Evolutionary conservation across 106 monocot genomes (phyloP), one percentile per base, ranked within the genome.

Genomic region (Dioscorea zingiberensis): DNA sequence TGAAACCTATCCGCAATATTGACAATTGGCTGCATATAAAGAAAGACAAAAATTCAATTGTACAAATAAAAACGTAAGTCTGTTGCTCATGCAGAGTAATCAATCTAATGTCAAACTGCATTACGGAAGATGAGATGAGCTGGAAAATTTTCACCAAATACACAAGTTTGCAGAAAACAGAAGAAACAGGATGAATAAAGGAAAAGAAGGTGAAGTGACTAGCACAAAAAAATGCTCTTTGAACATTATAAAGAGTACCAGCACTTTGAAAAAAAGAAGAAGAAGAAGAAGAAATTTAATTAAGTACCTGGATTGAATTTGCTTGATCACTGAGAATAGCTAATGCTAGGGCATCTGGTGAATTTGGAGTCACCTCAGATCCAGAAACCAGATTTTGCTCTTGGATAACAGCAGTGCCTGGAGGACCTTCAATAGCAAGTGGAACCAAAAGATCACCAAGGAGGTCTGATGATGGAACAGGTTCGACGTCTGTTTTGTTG

Each of bases 371-470:
- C 49, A n/a, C n/a, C n/a, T 84, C 86, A 38, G 71, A 23, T 24
- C 71, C 84, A 18, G 79, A 62, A 3, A 71, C 4, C 28, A 47
- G 13, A 63, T 76, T 77, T 59, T 85, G 75, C 47, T 80, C 80
- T 30, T 58, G 64, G 15, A 71, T 21, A 64, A 57, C 58, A 73
- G 65, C 23, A 73, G 66, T 60, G 54, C 48, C 72, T 27, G 88
- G 75, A 51, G 92, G 89, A 30, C 86, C 97, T 73, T 98, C 97
- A 76, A 89, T 93, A 23, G 92, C 83, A 73, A 88, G 85, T 44
- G 88, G 82, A 23, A 83, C 87, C 59, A 98, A 82, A 58, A 98
- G 83, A 79, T 98, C 97, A 58, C 85, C 91, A 72, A 98, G 84
- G 63, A 92, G 77, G 61, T 89, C 97, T 66, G 73, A 72, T 71